Evolutionary conservation across 768 basidiomycete genomes (phyloP).

Genomic region (Leucogyrophana mollusca): DNA sequence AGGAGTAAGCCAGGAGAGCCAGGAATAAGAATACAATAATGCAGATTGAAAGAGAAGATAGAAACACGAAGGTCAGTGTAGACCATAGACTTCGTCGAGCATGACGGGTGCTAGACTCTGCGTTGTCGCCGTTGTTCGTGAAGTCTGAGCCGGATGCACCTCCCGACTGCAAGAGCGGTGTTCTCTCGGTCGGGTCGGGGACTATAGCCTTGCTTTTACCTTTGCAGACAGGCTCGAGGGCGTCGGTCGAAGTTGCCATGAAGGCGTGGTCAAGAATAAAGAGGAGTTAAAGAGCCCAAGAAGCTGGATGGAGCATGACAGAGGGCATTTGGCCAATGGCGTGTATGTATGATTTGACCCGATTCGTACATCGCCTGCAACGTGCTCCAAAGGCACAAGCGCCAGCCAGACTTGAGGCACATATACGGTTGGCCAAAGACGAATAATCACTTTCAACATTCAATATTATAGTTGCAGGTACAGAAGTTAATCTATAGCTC

Average conservation of each 20-base stretch:
- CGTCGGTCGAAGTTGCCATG: not conserved
- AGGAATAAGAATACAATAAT: conserved; percentile 42
- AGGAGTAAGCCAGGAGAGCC: conserved; percentile 62
- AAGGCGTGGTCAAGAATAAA: too few species aligned
- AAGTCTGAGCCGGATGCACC: conserved; percentile 40
- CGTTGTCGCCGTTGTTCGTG: conserved; percentile 20
- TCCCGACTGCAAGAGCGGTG: conserved; percentile 59
- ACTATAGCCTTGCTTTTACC: conserved; percentile 51
- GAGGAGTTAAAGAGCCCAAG: not conserved
- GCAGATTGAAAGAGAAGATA: conserved; percentile 52
- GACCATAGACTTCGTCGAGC: too few species aligned
- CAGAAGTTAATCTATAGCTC: too few species aligned
- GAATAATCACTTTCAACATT: too few species aligned
- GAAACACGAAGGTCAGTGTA: conserved; percentile 47
- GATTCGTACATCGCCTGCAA: too few species aligned
- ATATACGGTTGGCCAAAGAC: too few species aligned
- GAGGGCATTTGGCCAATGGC: too few species aligned
- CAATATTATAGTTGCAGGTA: too few species aligned
- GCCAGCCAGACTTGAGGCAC: too few species aligned
- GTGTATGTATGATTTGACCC: too few species aligned
- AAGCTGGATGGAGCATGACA: not conserved
- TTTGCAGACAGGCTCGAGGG: conserved; percentile 36
- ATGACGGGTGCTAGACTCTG: conserved; percentile 2
- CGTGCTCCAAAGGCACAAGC: too few species aligned
- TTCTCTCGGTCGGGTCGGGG: conserved; percentile 46